phyloP scores from a whole-genome alignment of 257 asterid species.

The Parsonsia alboflavescens region DNA sequence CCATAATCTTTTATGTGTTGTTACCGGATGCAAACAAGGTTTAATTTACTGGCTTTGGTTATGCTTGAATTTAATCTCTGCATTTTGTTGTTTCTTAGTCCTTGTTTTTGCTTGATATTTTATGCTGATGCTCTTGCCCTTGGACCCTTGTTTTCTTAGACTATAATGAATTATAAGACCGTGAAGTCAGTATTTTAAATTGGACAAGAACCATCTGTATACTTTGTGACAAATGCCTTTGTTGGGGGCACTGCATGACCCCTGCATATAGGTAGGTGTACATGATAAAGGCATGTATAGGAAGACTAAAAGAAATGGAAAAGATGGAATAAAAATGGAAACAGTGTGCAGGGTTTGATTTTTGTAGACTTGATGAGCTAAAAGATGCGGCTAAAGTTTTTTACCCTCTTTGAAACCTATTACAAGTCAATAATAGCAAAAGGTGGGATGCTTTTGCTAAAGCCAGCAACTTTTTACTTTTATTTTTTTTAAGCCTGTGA shows the following conservation, averaged over 20 bases:
- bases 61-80: background rate
- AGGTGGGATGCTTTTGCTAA: background rate
- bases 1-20: constrained; percentile 78
- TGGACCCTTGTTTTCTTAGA: background rate
- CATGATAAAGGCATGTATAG: background rate
- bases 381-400: background rate
- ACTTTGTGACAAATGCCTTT: background rate
- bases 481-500: background rate
- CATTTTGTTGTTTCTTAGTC: background rate
- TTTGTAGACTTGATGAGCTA: background rate
- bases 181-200: background rate
- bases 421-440: background rate
- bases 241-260: background rate
- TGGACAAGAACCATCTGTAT: background rate
- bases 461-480: background rate
- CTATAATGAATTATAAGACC: background rate
- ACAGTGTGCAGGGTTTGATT: background rate
- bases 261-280: background rate
- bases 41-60: constrained; percentile 8
- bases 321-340: too few relatives aligned
- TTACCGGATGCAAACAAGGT: constrained; percentile 82
- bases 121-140: background rate
- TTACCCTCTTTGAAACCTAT: background rate
- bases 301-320: background rate
- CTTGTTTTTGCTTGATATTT: background rate